These are phyloP conservation scores for Senna tora DNA, from an alignment of 306 rosid species.

Conservation along the genomic window DNA sequence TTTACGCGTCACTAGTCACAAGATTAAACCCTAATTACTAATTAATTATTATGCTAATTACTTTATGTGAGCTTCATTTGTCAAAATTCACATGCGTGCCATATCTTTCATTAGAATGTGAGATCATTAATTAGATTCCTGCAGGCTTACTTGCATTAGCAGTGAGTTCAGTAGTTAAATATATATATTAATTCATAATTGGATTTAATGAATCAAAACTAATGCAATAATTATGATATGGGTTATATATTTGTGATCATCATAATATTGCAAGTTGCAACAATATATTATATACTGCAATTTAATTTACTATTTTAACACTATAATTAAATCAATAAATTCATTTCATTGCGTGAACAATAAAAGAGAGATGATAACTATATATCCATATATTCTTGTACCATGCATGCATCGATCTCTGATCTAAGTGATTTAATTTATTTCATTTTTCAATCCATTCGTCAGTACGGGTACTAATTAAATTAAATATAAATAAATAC, in stretches of 20 bases:
- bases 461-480: too few species aligned
- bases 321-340: neutral
- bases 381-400: neutral
- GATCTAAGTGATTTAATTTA: neutral
- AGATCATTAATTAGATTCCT: slow-evolving; percentile 3
- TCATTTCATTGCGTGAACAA: neutral
- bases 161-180: neutral
- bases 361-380: neutral
- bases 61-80: neutral
- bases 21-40: slow-evolving; percentile 25
- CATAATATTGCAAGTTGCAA: slow-evolving; percentile 11
- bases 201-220: neutral
- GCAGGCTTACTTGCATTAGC: slow-evolving; percentile 13
- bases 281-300: neutral
- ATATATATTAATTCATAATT: neutral
- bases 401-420: neutral
- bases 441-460: neutral
- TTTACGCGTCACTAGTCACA: slow-evolving; percentile 33
- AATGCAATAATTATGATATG: neutral
- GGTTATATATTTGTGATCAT: neutral
- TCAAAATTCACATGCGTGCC: slow-evolving; percentile 12
- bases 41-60: too few species aligned
- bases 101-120: neutral
- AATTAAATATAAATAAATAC: too few species aligned
- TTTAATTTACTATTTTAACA: neutral